These are phyloP conservation scores for Peronosclerospora sorghi DNA, from an alignment of 352 stramenopile genomes.

Conservation along the genomic window DNA sequence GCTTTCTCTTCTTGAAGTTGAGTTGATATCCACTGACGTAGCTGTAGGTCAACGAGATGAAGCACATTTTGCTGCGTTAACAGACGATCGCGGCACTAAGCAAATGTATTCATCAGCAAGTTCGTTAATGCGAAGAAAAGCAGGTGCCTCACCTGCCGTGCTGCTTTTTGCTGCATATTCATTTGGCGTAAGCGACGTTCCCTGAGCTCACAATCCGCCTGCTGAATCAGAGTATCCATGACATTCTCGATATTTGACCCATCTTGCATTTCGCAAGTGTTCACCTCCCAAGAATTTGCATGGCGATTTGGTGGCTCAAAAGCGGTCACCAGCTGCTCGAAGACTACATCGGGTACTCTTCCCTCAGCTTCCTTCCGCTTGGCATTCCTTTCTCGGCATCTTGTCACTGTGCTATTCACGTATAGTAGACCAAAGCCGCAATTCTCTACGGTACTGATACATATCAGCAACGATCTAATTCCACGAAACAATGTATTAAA, in stretches of 20 bases:
- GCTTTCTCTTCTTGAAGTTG: constrained; percentile 15
- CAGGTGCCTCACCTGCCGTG: constrained; percentile 10
- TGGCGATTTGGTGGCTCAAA: constrained; percentile 32
- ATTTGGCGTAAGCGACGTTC: not conserved
- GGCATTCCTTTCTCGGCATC: constrained; percentile 36
- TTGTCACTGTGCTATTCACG: constrained; percentile 14
- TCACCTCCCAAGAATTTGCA: constrained; percentile 27
- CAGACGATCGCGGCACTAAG: constrained; percentile 24
- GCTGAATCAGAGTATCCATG: constrained; percentile 12
- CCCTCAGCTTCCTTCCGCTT: constrained; percentile 6
- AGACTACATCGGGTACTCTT: constrained; percentile 30
- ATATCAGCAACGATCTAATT: constrained; percentile 9
- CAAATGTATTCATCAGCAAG: not conserved
- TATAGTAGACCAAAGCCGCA: constrained; percentile 41
- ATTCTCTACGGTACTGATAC: constrained; percentile 17
- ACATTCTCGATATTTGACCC: not conserved
- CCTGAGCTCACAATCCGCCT: constrained; percentile 8
- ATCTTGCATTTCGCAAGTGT: constrained; percentile 8
- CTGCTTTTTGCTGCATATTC: not conserved
- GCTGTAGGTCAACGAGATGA: constrained; percentile 44
- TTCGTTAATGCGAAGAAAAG: not conserved
- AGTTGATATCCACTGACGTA: constrained; percentile 45
- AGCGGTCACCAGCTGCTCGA: constrained; percentile 31
- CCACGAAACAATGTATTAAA: not conserved
- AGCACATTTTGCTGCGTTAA: constrained; percentile 20